Base-by-base conservation (phyloP, 164 flowering plant genomes). In the Magnolia sinica region DNA sequence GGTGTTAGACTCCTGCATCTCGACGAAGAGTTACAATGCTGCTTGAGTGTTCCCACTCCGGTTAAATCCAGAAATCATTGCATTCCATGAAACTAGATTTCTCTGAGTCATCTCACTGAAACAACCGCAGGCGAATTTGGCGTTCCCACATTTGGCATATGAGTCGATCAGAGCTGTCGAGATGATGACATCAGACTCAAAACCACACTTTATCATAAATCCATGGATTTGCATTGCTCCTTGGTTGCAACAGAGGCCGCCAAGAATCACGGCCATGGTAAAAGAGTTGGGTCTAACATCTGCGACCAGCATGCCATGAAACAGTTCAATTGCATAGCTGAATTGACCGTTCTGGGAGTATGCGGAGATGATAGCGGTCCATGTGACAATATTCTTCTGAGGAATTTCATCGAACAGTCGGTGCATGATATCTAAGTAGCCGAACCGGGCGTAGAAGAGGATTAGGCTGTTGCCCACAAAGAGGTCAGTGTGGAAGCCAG, bases 81-180 rank as follows among this genome's bases (percentile, higher is more conserved):
- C 58, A 76, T 71, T 76, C 79, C 79, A 76, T 14, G 75, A 72
- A 77, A 77, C 72, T 51, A 64, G 31, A 66, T 72, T 77, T n/a
- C 50, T 51, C 19, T 65, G 24, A 13, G 79, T 71, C 75, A 77
- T 65, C 49, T 72, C 75, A 52, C 72, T 22, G 31, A 77, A 77
- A 37, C 58, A 63, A 6, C 22, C 52, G 5, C 65, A 70, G 13
- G 79, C 79, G 51, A 61, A 65, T 49, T 19, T 14, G 20, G 52
- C 8, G 22, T 7, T 18, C n/a, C 79, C 55, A 50, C 79, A 77
- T 66, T 72, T 77, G 59, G 65, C 79, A 52, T 77, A 77, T 7
- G 51, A 58, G 51, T 77, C 55, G 5, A 72, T 31, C 20, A 77
- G 50, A 8, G 75, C 79, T 5, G 75, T 77, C 16, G 58, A 77